Base-by-base conservation (phyloP, 345 rosid genomes). In the Schrenkiella parvula region DNA sequence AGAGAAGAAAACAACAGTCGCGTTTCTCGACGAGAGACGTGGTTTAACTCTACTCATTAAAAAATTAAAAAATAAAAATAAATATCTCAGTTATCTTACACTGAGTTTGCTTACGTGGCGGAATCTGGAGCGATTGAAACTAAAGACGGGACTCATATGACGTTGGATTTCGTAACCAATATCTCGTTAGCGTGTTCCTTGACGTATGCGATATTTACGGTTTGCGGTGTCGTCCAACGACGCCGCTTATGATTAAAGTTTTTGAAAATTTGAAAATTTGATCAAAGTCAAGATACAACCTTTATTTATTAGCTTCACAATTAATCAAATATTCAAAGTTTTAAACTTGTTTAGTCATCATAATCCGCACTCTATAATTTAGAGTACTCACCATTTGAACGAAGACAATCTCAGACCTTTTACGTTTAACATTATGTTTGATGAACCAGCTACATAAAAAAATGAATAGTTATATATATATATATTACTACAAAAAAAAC, bases 31-130 rank as follows among this genome's bases (percentile, higher is more conserved):
- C 46, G 58, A 37, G n/a, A 73, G 42, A 73, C 66, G 67, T 66
- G 78, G 78, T 54, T 51, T 51, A 65, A 25, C 25, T 73, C 66
- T 56, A 37, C 58, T 73, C 71, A 25, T 44, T 55, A 8, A n/a
- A 34, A n/a, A n/a, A n/a, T n/a, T n/a, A n/a, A n/a, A n/a, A n/a
- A 63, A 17, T 3, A 26, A 34, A 19, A 17, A 2, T 3, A 6
- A 54, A 73, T 64, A 44, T 64, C 71, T 52, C 0, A 18, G 32
- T 57, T 10, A 55, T 73, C 71, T 0, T 46, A 26, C 37, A n/a
- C 2, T 37, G 51, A 35, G 3, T 13, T 6, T 28, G 8, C 6
- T 43, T 47, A 48, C 61, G 78, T 74, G 78, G 28, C n/a, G 15
- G 0, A 17, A 32, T 53, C 8, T 10, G 2, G 1, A 51, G 6